Percentiles rank a stretch among this genome's conserved stretches.
These are phyloP conservation scores for Sequoiadendron giganteum DNA, from an alignment of 75 land plant genomes.

Conservation along the genomic window DNA sequence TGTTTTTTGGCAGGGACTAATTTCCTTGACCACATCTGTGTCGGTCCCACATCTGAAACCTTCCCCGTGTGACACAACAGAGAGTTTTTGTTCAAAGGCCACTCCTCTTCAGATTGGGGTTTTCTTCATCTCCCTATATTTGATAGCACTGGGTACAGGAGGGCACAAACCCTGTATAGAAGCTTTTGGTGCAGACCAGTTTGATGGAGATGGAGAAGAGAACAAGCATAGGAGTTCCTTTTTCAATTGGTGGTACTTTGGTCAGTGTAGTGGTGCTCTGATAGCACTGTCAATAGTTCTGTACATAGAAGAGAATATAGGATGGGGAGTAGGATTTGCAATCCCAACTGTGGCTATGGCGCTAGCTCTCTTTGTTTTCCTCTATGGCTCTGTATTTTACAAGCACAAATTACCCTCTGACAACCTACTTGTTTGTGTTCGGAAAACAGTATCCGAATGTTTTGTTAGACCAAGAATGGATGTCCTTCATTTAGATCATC, in stretches of 20 bases:
- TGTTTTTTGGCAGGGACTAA: constrained; percentile 29
- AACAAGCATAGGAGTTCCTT: constrained; percentile 24
- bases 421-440: constrained; percentile 18
- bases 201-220: constrained; percentile 36
- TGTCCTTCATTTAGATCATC: background rate
- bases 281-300: constrained; percentile 30
- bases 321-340: constrained; percentile 31
- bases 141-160: constrained; percentile 38
- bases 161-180: constrained; percentile 30
- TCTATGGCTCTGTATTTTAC: constrained; percentile 16
- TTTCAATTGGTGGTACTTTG: constrained; percentile 45
- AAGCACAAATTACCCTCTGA: constrained; percentile 12
- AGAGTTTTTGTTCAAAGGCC: constrained; percentile 1
- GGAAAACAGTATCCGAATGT: background rate
- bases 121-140: constrained; percentile 40
- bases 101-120: constrained; percentile 11
- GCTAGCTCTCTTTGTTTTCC: constrained; percentile 18
- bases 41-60: constrained; percentile 31
- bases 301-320: constrained; percentile 32
- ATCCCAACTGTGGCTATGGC: constrained; percentile 26
- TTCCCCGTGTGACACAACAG: constrained; percentile 11
- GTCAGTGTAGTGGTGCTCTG: constrained; percentile 18
- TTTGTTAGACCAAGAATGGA: background rate
- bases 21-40: constrained; percentile 29
- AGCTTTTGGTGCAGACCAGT: constrained; percentile 54